Conservation (phyloP, 352 stramenopile genomes). For the Phytophthora citrophthora region DNA sequence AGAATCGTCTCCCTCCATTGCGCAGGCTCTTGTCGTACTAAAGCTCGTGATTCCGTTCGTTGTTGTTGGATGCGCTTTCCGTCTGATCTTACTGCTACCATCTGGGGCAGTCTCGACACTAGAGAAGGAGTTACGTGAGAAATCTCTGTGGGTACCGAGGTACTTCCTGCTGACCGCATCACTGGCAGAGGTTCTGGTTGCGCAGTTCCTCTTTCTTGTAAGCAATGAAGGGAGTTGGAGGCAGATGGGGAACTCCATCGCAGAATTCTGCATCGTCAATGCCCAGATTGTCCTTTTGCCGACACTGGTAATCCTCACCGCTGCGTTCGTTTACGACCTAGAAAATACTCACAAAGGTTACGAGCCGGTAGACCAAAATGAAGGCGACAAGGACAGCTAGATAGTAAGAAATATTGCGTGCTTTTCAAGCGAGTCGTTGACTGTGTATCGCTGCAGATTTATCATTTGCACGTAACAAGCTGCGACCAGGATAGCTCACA, state of each 20-base stretch:
- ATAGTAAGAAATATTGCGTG: too few relatives aligned
- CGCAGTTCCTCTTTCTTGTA: constrained; percentile 84
- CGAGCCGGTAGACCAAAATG: constrained; percentile 12
- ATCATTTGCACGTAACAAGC: constrained; percentile 54
- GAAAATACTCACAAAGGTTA: constrained; percentile 14
- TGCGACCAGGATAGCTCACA: constrained; percentile 58
- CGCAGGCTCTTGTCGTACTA: constrained; percentile 67
- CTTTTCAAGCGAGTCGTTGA: too few relatives aligned
- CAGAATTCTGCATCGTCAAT: constrained; percentile 83
- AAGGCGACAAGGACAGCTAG: constrained; percentile 27
- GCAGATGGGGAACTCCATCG: constrained; percentile 88
- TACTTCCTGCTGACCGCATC: constrained; percentile 67
- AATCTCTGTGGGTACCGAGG: constrained; percentile 26
- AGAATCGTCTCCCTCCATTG: constrained; percentile 63
- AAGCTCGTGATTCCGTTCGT: constrained; percentile 83
- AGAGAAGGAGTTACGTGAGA: constrained; percentile 12
- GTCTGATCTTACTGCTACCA: constrained; percentile 48
- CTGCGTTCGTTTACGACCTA: constrained; percentile 39
- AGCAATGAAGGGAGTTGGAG: constrained; percentile 87
- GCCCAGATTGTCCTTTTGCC: constrained; percentile 74
- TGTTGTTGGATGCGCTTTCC: constrained; percentile 69
- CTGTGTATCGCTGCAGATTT: too few relatives aligned
- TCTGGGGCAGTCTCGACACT: constrained; percentile 11
- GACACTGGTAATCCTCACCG: constrained; percentile 55
- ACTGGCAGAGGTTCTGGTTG: constrained; percentile 68